Base-by-base conservation (phyloP, 2,329 filamentous ascomycete species). In the Rhinocladiella mackenziei region DNA sequence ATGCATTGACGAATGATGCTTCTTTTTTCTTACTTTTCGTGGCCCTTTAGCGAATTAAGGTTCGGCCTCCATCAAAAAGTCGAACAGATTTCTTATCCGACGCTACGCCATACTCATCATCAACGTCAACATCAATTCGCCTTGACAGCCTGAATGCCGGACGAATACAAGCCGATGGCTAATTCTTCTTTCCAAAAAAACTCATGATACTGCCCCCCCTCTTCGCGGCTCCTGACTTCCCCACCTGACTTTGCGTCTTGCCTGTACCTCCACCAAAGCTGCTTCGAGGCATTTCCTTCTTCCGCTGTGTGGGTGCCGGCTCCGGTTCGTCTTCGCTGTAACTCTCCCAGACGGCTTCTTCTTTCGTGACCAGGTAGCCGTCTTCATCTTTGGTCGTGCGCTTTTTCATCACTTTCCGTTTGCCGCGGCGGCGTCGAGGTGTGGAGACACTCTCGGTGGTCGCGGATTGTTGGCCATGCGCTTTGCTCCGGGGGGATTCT, bases 241-340 rank as follows among this genome's bases (percentile, higher is more conserved):
- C 30, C 4, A 39, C 37, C 18, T 36, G 43, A 22, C 60, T 87
- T 86, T 1, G 71, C 68, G 1, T 67, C 67, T 14, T 46, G 52
- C 45, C 15, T 70, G 68, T 46, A 74, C 69, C 9, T 74, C 72
- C 15, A 69, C 63, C 14, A 7, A 32, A 18, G 31, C 28, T 36
- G 15, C 32, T 40, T 5, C 70, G 65, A 1, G 69, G 70, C 34
- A 26, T 15, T 5, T 38, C 42, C 19, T 46, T 49, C 33, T 32
- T 44, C 10, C 18, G 17, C 28, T 33, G 42, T 55, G 32, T 55
- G 60, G 76, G 72, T 6, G 68, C 65, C 3, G 69, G 65, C 22
- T 73, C 72, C 15, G 81, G 77, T 54, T 95, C 89, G 53, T 94
- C 89, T 62, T 96, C 89, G 0, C 88, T 94, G 68, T 94, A 95